A percentile compares a stretch with the other conserved stretches of the same genome.
These are phyloP conservation scores for Colletotrichum salicis DNA, from an alignment of 2,329 filamentous ascomycete genomes.

Conservation along the genomic window DNA sequence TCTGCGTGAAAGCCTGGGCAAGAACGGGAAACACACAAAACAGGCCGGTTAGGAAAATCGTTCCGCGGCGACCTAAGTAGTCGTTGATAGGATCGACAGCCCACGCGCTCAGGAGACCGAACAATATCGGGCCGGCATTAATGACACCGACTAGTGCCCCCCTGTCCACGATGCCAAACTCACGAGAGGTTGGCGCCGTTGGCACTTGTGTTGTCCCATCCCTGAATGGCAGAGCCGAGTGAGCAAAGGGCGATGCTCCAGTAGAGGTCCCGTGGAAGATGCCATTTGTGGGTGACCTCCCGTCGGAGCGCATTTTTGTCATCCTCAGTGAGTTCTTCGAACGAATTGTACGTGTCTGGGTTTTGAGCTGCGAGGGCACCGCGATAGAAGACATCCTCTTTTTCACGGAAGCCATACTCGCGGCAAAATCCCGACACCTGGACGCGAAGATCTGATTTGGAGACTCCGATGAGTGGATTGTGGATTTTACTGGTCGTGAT, in stretches of 20 bases:
- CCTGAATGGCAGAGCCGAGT: slow-evolving; percentile 46
- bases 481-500: slow-evolving; percentile 37
- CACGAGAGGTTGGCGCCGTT: slow-evolving; percentile 53
- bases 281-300: slow-evolving; percentile 44
- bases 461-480: slow-evolving; percentile 42
- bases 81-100: slow-evolving; percentile 51
- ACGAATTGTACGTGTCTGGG: slow-evolving; percentile 32
- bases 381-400: slow-evolving; percentile 41
- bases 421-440: slow-evolving; percentile 41
- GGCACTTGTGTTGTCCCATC: slow-evolving; percentile 58
- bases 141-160: slow-evolving; percentile 68
- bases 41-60: slow-evolving; percentile 64
- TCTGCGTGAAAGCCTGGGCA: slow-evolving; percentile 62
- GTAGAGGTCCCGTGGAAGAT: slow-evolving; percentile 41
- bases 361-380: slow-evolving; percentile 44
- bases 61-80: slow-evolving; percentile 41
- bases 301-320: slow-evolving; percentile 40
- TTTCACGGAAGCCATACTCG: slow-evolving; percentile 42
- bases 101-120: slow-evolving; percentile 40
- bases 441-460: slow-evolving; percentile 36
- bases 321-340: slow-evolving; percentile 40
- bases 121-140: slow-evolving; percentile 52
- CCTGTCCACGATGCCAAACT: slow-evolving; percentile 47
- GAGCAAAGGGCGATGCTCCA: slow-evolving; percentile 44
- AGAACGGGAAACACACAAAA: slow-evolving; percentile 67